Evolutionary conservation across 805 yeast genomes (phyloP), one percentile per base, ranked within the genome.

Genomic region (Myxozyma mucilagina): DNA sequence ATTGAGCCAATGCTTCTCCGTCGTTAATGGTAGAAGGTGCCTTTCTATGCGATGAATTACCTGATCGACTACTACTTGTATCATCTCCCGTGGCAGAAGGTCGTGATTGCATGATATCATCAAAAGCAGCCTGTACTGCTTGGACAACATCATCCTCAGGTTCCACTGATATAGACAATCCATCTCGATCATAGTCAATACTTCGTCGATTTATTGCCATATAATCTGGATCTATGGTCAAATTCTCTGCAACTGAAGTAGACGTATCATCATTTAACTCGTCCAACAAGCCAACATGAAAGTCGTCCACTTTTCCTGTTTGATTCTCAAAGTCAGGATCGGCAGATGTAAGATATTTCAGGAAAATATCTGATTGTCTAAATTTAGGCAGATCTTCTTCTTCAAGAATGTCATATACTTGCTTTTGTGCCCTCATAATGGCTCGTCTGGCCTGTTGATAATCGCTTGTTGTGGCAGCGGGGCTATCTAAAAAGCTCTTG

Each of bases 121-220:
- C 81, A 58, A 87, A 79, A 2, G 89, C 90, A 69, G 82, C 84
- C 68, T 86, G 89, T 18, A 87, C 87, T 0, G 90, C 89, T 55
- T 78, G 76, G 4, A 85, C 72, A 0, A 82, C 86, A 34, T 61
- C 65, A 13, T 66, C 67, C n/a, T 67, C 69, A 10, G 66, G 66
- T 34, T 67, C 70, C 16, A 63, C 67, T 10, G 62, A 53, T 16
- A 61, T 57, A 20, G 60, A 53, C 16, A 63, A 38, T 16, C 58
- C 58, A 38, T 63, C 67, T 14, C 44, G 53, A 43, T 60, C 62
- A 18, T 32, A 52, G 35, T 61, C 64, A 29, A 47, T 11, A 49
- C 62, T 63, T 39, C 32, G 35, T 10, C 63, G 36, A 47, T 61
- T 60, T 35, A 43, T 51, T 8, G 60, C 43, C 45, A 62, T 59